Base-by-base conservation (phyloP, 495 filamentous ascomycete genomes). In the Talaromyces nanjingensis region DNA sequence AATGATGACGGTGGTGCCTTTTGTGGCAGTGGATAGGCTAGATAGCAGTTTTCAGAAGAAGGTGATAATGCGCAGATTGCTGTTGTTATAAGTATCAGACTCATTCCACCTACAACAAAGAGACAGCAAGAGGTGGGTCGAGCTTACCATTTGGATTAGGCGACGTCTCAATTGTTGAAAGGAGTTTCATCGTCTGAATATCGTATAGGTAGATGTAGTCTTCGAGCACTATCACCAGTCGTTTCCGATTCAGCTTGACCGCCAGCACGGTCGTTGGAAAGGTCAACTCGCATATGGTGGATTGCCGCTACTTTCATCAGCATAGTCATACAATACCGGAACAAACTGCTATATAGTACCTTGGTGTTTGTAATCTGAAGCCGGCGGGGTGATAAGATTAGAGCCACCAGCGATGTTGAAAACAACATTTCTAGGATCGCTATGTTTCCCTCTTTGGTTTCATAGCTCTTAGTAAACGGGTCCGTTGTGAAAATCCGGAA, bases 341-440 rank as follows among this genome's bases (percentile, higher is more conserved):
- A 42, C 22, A 42, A 9, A 59, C 16, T 11, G 29, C 16, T 22
- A 5, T 18, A 54, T 60, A 37, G 52, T 63, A 81, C 91, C 85
- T 98, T 98, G 42, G 96, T 98, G 77, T 98, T 98, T 66, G 92
- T 91, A 65, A 98, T 97, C 66, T 93, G 88, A 42, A 98, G 82
- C 37, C 93, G 89, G 58, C 94, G 80, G 1, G 94, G 96, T 18
- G 93, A 96, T 52, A 93, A 79, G 63, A 97, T 91, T 18, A 97
- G 81, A 39, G 94, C 94, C 18, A 98, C 93, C 53, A 98, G 83
- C n/a, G 94, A 98, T 53, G 94, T 98, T 49, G 94, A 97, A 73
- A 98, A 98, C 64, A 98, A 87, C 93, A 97, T 97, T 81, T 98
- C 96, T 72, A 98, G 86, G 62, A 97, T 89, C 42, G 92, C 88